Evolutionary conservation across 2,329 filamentous ascomycete genomes (phyloP).

Genomic region (Xylariomycetidae sp.): DNA sequence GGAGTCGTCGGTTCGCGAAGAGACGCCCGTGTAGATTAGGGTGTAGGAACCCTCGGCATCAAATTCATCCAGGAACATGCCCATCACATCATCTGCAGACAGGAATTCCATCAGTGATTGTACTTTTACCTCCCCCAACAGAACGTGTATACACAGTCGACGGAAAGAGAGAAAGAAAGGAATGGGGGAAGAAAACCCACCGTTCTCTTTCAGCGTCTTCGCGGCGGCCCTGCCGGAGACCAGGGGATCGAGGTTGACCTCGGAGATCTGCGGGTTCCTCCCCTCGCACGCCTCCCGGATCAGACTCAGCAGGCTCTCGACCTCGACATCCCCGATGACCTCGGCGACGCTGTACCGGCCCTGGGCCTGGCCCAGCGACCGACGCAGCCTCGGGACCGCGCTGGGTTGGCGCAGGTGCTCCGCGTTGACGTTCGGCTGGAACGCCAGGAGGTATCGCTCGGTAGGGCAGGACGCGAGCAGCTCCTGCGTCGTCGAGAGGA

Average conservation of each 20-base stretch:
- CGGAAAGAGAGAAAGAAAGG: background rate
- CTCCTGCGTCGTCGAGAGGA: slow-evolving; percentile 38
- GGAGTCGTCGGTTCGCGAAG: slow-evolving; percentile 37
- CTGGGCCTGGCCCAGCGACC: slow-evolving; percentile 32
- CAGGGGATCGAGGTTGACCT: slow-evolving; percentile 34
- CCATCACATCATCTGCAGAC: slow-evolving; percentile 45
- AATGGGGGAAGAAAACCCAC: slow-evolving; percentile 28
- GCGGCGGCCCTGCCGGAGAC: slow-evolving; percentile 37
- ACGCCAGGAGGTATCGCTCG: slow-evolving; percentile 70
- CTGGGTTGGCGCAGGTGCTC: slow-evolving; percentile 57
- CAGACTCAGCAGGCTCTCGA: slow-evolving; percentile 35
- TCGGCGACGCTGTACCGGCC: slow-evolving; percentile 49
- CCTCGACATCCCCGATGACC: slow-evolving; percentile 47
- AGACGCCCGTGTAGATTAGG: slow-evolving; percentile 69
- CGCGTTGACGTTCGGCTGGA: slow-evolving; percentile 69
- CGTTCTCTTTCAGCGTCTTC: slow-evolving; percentile 43
- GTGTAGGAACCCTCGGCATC: slow-evolving; percentile 55
- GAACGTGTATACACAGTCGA: background rate
- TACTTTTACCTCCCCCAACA: too few species aligned
- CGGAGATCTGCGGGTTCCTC: slow-evolving; percentile 33
- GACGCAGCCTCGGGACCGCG: slow-evolving; percentile 45
- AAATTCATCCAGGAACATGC: slow-evolving; percentile 40
- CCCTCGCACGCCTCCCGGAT: slow-evolving; percentile 44
- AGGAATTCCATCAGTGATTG: slow-evolving; percentile 12
- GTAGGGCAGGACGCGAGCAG: slow-evolving; percentile 66